Evolutionary conservation across 2,329 filamentous ascomycete genomes (phyloP), one percentile per base, ranked within the genome.

Genomic region (Colletotrichum camelliae): DNA sequence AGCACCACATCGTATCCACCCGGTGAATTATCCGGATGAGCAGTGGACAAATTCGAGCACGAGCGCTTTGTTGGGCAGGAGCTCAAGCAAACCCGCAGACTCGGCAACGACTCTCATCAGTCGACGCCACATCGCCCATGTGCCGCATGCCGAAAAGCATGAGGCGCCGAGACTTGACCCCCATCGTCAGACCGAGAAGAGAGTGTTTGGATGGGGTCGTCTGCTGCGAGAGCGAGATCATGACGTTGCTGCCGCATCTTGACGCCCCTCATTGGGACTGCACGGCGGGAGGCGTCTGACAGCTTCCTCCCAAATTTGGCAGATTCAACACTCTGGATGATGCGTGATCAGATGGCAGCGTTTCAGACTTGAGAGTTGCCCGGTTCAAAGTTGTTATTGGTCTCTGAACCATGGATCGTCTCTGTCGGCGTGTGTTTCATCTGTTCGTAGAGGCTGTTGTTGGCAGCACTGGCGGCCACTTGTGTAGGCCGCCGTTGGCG

Each of bases 331-430:
- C 43, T 52, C 18, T 67, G 58, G 35, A 70, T 52, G 67, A 70
- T 61, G 55, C 57, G 48, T 70, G 60, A 75, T 71, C 74, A 71
- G 72, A 67, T 75, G 74, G 55, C 70, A 73, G 43, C 57, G 73
- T 65, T 72, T 58, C 43, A 39, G 35, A 48, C 29, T 29, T 75
- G 24, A 18, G 3, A 39, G 37, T 12, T 29, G 70, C 62, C n/a
- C 39, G n/a, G 48, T 33, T 37, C 48, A 13, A 24, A 55, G 24
- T 66, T 9, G 60, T 24, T 27, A 71, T 39, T 71, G 60, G 60
- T 39, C 16, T 27, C 18, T 12, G 33, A 66, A 57, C 33, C 37
- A 70, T 52, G 37, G 62, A 18, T 62, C 67, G 48, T 55, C 48
- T 75, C 12, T 60, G 33, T 70, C 66, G 72, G 31, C 24, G 52